These are phyloP conservation scores for Globisporangium middletonii DNA, from an alignment of 352 stramenopile genomes.

Conservation along the genomic window DNA sequence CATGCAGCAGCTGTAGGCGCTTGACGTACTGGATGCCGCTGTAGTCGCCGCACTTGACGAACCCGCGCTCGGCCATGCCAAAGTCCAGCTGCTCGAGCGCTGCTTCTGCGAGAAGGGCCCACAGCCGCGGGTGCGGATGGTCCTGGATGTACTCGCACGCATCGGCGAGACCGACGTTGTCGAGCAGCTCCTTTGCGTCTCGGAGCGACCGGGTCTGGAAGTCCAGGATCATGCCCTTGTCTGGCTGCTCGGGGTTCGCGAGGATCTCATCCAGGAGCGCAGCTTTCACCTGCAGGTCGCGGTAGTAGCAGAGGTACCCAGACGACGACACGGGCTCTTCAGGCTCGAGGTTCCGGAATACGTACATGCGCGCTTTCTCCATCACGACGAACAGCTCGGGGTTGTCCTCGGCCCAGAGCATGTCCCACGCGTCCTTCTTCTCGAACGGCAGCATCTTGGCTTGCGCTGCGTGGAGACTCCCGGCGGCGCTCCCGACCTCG, in stretches of 20 bases:
- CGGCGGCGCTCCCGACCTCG: slow-evolving; percentile 58
- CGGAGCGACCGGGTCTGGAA: slow-evolving; percentile 86
- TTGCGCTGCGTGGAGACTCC: slow-evolving; percentile 54
- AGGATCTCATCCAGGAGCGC: slow-evolving; percentile 85
- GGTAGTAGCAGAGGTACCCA: slow-evolving; percentile 87
- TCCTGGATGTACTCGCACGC: slow-evolving; percentile 82
- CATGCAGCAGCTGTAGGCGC: slow-evolving; percentile 76
- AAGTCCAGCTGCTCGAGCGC: slow-evolving; percentile 90
- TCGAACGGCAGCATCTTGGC: slow-evolving; percentile 75
- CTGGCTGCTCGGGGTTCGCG: slow-evolving; percentile 66
- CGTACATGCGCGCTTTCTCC: slow-evolving; percentile 91
- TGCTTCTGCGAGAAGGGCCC: slow-evolving; percentile 82
- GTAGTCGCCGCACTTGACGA: slow-evolving; percentile 90
- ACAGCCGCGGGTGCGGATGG: slow-evolving; percentile 83
- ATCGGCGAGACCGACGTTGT: slow-evolving; percentile 74
- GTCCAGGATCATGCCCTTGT: slow-evolving; percentile 79
- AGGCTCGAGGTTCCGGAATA: slow-evolving; percentile 75
- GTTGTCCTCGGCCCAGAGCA: slow-evolving; percentile 91
- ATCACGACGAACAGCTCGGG: slow-evolving; percentile 90
- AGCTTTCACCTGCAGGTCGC: slow-evolving; percentile 83
- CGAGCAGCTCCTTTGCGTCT: slow-evolving; percentile 84
- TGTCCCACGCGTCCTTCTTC: slow-evolving; percentile 90
- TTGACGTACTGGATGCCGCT: slow-evolving; percentile 93
- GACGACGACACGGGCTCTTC: slow-evolving; percentile 89
- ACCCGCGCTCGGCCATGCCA: slow-evolving; percentile 88